Base-by-base conservation (phyloP, 768 basidiomycete species). In the Collybiopsis luxurians region DNA sequence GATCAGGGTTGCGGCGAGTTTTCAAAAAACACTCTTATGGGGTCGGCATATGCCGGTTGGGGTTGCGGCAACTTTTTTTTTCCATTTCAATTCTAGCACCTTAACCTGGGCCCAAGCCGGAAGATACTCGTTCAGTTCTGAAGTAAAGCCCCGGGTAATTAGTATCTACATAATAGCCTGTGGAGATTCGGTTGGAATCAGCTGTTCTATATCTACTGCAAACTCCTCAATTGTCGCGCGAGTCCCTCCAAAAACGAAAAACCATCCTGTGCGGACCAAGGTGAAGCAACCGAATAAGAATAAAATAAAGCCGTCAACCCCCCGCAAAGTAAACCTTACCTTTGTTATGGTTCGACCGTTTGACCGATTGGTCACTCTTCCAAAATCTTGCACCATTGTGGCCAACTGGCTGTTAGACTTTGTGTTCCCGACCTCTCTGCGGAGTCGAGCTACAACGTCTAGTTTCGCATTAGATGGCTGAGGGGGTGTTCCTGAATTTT, bases 291-390 rank as follows among this genome's bases (percentile, higher is more conserved):
- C 26, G 21, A 53, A 19, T 46, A 34, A 34, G 13, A 17, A 38
- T n/a, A 21, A 51, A 15, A 17, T 31, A 13, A 19, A 24, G 23
- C 6, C 51, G 51, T 53, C n/a, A 57, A 55, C n/a, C n/a, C n/a
- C n/a, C n/a, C n/a, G n/a, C n/a, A n/a, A n/a, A n/a, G 27, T 34
- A 28, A 59, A 15, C 7, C 17, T 42, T 28, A 80, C 81, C 79
- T 91, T 92, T 31, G 88, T 90, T 53, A 92, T 75, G 49, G 85
- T 89, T 60, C 86, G 77, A 40, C 87, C 85, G 36, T 75, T 84
- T 63, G 83, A 85, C 66, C 78, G 78, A 67, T 88, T 83, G 30
- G 86, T 89, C 53, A 87, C 81, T 48, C 77, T 74, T 23, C 84
- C 84, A 68, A 92, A 92, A 49, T 89, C 87, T 7, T 79, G 76